Evolutionary conservation across 768 basidiomycete species (phyloP), one percentile per base, ranked within the genome.

Genomic region (Naganishia friedmannii): DNA sequence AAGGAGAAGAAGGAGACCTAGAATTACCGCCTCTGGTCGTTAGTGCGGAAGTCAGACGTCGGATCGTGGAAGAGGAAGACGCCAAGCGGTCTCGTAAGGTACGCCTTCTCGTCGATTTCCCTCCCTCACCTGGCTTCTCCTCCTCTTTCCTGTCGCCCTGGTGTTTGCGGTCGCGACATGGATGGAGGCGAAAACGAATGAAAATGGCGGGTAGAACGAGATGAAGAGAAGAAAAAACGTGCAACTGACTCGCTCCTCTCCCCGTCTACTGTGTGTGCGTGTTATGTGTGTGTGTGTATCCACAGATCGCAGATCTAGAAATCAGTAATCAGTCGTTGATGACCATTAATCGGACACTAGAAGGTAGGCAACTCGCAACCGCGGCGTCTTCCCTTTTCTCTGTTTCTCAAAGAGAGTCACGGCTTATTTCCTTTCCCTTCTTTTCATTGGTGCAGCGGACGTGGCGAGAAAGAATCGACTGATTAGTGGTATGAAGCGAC

Each of bases 221-320:
- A n/a, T n/a, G n/a, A n/a, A n/a, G n/a, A n/a, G n/a, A n/a, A n/a
- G n/a, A n/a, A n/a, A n/a, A n/a, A n/a, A n/a, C n/a, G n/a, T n/a
- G n/a, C n/a, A n/a, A 12, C 29, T 42, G 29, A 42, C 37, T 23
- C 37, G 12, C 31, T 34, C 12, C 12, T 6, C 63, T 65, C n/a
- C 26, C 46, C 31, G 12, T 12, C 56, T 12, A 37, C 34, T 37
- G 12, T 12, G 12, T 37, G 34, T 37, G 34, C 34, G 34, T 12
- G 12, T 37, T 37, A 39, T n/a, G n/a, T n/a, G n/a, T n/a, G n/a
- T n/a, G n/a, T n/a, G n/a, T n/a, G n/a, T n/a, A n/a, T n/a, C n/a
- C n/a, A 28, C 67, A 79, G 79, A 72, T 80, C 32, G 78, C 78
- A n/a, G 79, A 80, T 73, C 66, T 80, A 2, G 79, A 80, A 55